Percentiles rank a stretch among this genome's conserved stretches.
phyloP scores from a whole-genome alignment of 371 early-diverging fungal species.

The Mucor circinelloides region DNA sequence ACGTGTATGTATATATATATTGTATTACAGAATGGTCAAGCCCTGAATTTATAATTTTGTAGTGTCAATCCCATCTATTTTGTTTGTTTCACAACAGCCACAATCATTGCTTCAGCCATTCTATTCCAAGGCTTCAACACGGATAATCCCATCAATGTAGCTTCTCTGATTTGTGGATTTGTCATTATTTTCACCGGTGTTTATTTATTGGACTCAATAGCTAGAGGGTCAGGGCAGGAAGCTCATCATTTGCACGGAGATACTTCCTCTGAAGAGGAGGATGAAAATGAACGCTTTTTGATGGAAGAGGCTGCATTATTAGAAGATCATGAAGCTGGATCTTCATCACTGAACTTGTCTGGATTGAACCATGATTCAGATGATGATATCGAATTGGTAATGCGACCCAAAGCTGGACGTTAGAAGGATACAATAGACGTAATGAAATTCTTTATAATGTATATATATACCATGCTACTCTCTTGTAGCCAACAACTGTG shows the following conservation, averaged over 20 bases:
- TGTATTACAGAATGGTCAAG: background rate
- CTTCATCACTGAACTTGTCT: constrained; percentile 50
- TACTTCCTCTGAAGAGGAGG: constrained; percentile 3
- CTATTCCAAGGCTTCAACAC: constrained; percentile 87
- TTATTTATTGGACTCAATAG: constrained; percentile 64
- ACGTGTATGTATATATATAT: constrained; percentile 59
- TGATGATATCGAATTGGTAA: constrained; percentile 21
- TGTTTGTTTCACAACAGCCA: constrained; percentile 92
- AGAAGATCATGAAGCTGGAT: constrained; percentile 52
- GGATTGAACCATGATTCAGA: constrained; percentile 41
- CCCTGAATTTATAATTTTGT: background rate
- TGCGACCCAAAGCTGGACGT: constrained; percentile 4
- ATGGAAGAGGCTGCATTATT: constrained; percentile 58
- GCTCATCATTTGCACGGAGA: background rate
- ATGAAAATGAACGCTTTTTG: constrained; percentile 35
- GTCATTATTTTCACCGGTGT: constrained; percentile 91
- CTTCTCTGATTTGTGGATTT: constrained; percentile 87
- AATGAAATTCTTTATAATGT: background rate
- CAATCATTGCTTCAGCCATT: constrained; percentile 84
- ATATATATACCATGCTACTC: background rate
- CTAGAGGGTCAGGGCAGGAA: constrained; percentile 8
- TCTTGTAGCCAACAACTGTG: no score
- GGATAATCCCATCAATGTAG: constrained; percentile 71
- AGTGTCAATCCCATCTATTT: constrained; percentile 90
- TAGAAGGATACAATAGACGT: background rate